Evolutionary conservation across 148 eudicot species (phyloP), one percentile per base, ranked within the genome.

Genomic region (Spergularia bocconei): DNA sequence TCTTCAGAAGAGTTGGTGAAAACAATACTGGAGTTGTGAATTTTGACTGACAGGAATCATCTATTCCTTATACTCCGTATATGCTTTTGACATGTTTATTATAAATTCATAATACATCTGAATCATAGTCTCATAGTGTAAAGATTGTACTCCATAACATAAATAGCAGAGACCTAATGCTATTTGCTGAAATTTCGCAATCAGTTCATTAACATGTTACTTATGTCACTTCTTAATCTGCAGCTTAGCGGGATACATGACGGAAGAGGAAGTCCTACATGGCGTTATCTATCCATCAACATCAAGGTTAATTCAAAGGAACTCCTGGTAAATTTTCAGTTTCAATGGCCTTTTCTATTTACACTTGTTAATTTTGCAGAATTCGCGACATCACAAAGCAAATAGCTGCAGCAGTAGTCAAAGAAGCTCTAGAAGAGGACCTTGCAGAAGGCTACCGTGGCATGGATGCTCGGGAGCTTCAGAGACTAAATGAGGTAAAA

Each of bases 381-480:
- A 95, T 95, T 83, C 99, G 99, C 10, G 98, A 95, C 69, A 95
- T 95, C 82, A 92, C 99, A 68, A 95, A 88, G 78, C 81, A 92
- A 83, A 88, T 95, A 78, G 98, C 99, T 63, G 88, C 90, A 63
- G 99, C 99, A 71, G 99, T 95, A 73, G 60, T 95, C 60, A 85
- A 82, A 86, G 99, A 95, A 86, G 98, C 99, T 79, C 70, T 90
- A 67, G 87, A 87, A 81, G 99, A 92, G 81, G 97, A 91, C 83
- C 83, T 95, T 54, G 98, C 91, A 39, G 99, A 95, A 91, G 97
- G 99, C 66, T 95, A 95, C 77, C 96, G 98, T 72, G 94, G 85
- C 72, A 88, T 91, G 94, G 96, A 95, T 85, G 79, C 84, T 76
- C 90, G 90, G 73, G 98, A 95, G 83, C 87, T 95, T 55, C 77